Evolutionary conservation across 306 rosid species (phyloP).

Genomic region (Vigna trinervia): DNA sequence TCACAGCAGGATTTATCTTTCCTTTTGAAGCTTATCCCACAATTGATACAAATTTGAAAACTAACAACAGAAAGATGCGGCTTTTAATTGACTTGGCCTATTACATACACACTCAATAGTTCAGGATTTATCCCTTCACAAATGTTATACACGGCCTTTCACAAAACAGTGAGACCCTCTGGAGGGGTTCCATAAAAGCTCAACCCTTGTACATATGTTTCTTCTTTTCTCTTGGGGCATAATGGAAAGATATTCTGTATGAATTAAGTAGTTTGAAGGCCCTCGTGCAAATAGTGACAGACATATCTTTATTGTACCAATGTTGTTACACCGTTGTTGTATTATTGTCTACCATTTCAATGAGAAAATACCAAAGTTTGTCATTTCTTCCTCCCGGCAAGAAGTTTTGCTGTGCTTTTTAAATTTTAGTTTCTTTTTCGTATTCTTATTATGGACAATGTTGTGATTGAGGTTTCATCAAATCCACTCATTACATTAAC

Average conservation of each 20-base stretch:
- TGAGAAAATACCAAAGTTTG: background rate
- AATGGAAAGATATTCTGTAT: conserved; percentile 22
- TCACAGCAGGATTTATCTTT: conserved; percentile 81
- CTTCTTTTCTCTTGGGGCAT: conserved; percentile 28
- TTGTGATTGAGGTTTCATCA: too few relatives aligned
- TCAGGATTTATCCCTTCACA: background rate
- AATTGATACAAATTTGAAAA: conserved; percentile 60
- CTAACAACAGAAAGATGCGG: background rate
- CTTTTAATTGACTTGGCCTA: background rate
- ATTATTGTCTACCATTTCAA: conserved; percentile 2
- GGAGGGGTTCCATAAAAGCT: conserved; percentile 6
- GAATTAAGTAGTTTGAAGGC: background rate
- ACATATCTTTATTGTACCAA: background rate
- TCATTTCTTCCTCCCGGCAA: background rate
- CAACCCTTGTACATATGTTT: conserved; percentile 37
- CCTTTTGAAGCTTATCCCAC: conserved; percentile 81
- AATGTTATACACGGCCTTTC: background rate
- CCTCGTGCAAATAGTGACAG: background rate
- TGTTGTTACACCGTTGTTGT: background rate
- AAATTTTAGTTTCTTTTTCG: background rate
- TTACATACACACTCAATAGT: background rate
- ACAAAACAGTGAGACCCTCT: background rate
- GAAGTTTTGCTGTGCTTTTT: background rate
- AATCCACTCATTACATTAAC: too few relatives aligned
- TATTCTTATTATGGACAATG: too few relatives aligned